Conservation (phyloP, 345 rosid genomes). For the Lepidium sativum region DNA sequence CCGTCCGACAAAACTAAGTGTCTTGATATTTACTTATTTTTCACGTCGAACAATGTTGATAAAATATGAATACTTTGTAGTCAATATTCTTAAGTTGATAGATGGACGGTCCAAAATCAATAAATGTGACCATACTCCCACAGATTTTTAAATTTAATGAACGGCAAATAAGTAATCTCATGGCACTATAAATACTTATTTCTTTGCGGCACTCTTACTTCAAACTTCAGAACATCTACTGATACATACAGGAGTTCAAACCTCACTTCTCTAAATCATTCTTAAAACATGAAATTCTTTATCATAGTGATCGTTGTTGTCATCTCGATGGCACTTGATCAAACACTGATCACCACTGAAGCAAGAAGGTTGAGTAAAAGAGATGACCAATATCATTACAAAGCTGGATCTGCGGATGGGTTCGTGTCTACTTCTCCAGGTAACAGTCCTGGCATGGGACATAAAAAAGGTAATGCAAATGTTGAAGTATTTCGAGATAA, state of each 20-base stretch:
- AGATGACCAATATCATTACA: not conserved
- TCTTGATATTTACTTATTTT: no score
- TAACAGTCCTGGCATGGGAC: slow-evolving; percentile 32
- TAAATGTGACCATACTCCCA: not conserved
- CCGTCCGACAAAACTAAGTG: not conserved
- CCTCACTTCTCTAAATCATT: no score
- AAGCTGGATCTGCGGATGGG: not conserved
- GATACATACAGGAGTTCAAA: not conserved
- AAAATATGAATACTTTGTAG: not conserved
- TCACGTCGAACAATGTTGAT: not conserved
- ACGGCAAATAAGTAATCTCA: slow-evolving; percentile 5
- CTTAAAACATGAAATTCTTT: slow-evolving; percentile 2
- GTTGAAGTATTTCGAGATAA: not conserved
- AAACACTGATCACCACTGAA: slow-evolving; percentile 1
- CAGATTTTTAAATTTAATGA: not conserved
- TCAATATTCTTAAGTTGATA: slow-evolving; percentile 5
- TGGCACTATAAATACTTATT: slow-evolving; percentile 16
- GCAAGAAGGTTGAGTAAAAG: slow-evolving; percentile 14
- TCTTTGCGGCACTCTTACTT: slow-evolving; percentile 3
- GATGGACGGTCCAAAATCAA: slow-evolving; percentile 27
- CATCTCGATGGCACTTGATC: slow-evolving; percentile 9
- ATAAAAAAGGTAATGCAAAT: not conserved
- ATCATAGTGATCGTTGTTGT: not conserved
- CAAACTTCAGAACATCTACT: not conserved
- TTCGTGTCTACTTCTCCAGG: slow-evolving; percentile 33